phyloP scores from a whole-genome alignment of 2,329 filamentous ascomycete genomes.

The Ceratocystis variospora region DNA sequence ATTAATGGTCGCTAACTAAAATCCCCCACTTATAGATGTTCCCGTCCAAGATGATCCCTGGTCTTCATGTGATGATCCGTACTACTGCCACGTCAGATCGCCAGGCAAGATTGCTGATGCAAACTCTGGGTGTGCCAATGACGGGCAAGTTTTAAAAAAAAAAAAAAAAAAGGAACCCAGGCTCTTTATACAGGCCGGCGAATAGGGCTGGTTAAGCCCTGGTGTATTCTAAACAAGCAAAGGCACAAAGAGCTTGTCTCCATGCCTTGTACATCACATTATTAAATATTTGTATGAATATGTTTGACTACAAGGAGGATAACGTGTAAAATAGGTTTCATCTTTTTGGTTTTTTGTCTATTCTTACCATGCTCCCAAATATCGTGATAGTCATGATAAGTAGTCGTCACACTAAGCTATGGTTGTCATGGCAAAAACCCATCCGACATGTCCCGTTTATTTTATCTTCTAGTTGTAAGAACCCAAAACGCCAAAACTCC shows the following conservation, averaged over 20 bases:
- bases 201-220: not conserved
- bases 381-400: not conserved
- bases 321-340: not conserved
- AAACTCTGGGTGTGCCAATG: constrained; percentile 46
- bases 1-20: constrained; percentile 16
- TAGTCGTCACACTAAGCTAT: constrained; percentile 40
- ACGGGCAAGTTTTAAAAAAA: constrained; percentile 18
- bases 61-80: constrained; percentile 69
- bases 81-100: constrained; percentile 75
- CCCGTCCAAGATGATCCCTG: constrained; percentile 61
- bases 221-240: not conserved
- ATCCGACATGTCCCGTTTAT: constrained; percentile 27
- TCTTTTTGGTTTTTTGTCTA: not conserved
- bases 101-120: constrained; percentile 63
- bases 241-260: not conserved
- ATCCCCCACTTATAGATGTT: constrained; percentile 35
- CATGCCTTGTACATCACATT: constrained; percentile 18
- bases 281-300: constrained; percentile 9
- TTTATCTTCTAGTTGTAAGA: constrained; percentile 2
- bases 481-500: constrained; percentile 16
- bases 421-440: constrained; percentile 68
- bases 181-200: not conserved
- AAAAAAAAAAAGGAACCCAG: not conserved
- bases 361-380: not conserved
- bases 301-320: not conserved